Percentiles rank a stretch among this genome's conserved stretches.
Evolutionary conservation across 306 rosid species (phyloP).

Genomic region (Lotus japonicus): DNA sequence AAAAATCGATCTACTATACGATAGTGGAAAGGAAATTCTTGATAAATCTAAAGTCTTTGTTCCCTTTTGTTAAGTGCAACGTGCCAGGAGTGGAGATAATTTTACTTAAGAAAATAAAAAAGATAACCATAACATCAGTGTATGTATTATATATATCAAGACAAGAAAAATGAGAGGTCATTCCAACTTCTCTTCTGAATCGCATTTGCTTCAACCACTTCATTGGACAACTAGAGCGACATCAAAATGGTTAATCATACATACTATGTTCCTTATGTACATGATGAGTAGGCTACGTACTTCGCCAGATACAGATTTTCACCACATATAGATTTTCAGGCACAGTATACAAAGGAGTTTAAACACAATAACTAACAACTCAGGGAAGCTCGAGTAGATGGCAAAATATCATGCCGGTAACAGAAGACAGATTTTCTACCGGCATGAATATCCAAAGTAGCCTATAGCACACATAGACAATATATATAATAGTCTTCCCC

Average conservation of each 20-base stretch:
- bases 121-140: too few relatives aligned
- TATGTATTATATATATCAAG: neutral
- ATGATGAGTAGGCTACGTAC: neutral
- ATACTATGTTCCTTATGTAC: neutral
- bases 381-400: constrained; percentile 33
- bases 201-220: neutral
- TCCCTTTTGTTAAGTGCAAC: too few relatives aligned
- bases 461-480: constrained; percentile 17
- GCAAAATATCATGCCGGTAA: constrained; percentile 20
- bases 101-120: too few relatives aligned
- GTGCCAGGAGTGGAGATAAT: too few relatives aligned
- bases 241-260: neutral
- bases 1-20: too few relatives aligned
- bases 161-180: neutral
- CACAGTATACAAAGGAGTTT: constrained; percentile 14
- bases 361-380: neutral
- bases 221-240: neutral
- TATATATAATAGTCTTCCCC: constrained; percentile 22
- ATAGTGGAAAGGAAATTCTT: too few relatives aligned
- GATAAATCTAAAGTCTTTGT: too few relatives aligned
- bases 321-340: constrained; percentile 25
- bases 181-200: too few relatives aligned
- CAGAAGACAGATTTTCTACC: constrained; percentile 18
- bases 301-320: neutral
- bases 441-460: constrained; percentile 28